Conservation (phyloP, 2,329 filamentous ascomycete species). For the Neofusicoccum kwambonambiense region DNA sequence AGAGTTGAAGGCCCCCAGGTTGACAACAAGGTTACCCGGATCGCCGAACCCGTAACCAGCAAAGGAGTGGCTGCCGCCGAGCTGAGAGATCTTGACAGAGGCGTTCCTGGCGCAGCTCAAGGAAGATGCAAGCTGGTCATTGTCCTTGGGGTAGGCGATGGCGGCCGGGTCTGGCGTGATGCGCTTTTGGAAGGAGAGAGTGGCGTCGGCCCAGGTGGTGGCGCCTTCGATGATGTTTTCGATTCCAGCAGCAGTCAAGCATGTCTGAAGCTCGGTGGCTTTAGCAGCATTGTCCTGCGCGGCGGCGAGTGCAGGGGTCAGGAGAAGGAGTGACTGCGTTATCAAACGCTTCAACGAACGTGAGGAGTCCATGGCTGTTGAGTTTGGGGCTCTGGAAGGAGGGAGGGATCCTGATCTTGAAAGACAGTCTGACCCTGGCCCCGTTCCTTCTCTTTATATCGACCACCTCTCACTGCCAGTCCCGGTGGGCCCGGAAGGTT, state of each 20-base stretch:
- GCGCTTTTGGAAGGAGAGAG: conserved; percentile 21
- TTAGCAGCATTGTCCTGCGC: background rate
- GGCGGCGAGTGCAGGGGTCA: background rate
- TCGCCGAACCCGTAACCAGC: conserved; percentile 23
- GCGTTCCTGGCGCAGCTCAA: conserved; percentile 21
- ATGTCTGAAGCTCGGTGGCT: conserved; percentile 18
- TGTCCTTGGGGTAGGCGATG: conserved; percentile 17
- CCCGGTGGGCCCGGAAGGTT: background rate
- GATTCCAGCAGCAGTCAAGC: conserved; percentile 16
- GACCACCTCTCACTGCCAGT: background rate
- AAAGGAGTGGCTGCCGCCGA: conserved; percentile 24
- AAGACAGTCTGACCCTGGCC: background rate
- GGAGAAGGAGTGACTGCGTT: conserved; percentile 1
- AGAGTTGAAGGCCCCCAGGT: conserved; percentile 22
- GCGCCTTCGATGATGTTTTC: conserved; percentile 14
- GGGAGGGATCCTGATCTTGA: background rate
- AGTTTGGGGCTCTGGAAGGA: background rate
- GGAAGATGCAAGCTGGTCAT: conserved; percentile 20
- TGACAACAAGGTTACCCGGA: conserved; percentile 21
- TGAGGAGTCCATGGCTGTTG: background rate
- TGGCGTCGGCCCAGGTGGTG: conserved; percentile 19
- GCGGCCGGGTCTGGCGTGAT: conserved; percentile 23
- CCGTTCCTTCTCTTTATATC: background rate
- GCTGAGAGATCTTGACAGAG: conserved; percentile 20
- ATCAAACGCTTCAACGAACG: background rate